Percentiles rank a stretch among this genome's conserved stretches.
Conservation (phyloP, 495 filamentous ascomycete species). For the Podospora sp. region DNA sequence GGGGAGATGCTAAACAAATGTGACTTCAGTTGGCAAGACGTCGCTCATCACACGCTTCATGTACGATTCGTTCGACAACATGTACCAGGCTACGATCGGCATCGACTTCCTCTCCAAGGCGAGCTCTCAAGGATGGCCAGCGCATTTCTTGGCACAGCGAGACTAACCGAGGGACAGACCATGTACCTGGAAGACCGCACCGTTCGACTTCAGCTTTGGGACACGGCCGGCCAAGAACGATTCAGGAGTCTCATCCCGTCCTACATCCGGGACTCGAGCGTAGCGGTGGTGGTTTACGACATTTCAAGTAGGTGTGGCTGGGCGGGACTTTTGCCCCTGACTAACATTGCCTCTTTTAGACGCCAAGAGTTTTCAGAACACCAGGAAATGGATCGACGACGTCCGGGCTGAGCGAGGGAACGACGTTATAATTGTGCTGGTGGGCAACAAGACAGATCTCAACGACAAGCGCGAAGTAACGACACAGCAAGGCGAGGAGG, state of each 20-base stretch:
- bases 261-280: constrained; percentile 95
- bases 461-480: constrained; percentile 98
- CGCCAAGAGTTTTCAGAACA: constrained; percentile 94
- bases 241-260: constrained; percentile 96
- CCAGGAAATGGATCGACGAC: constrained; percentile 98
- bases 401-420: constrained; percentile 94
- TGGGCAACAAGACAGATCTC: constrained; percentile 98
- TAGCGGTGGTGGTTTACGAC: constrained; percentile 98
- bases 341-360: constrained; percentile 43
- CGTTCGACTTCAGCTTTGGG: constrained; percentile 96
- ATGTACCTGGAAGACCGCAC: constrained; percentile 99
- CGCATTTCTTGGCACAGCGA: neutral
- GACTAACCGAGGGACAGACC: constrained; percentile 60
- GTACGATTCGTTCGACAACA: constrained; percentile 99
- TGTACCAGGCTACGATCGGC: constrained; percentile 98
- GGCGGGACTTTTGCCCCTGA: neutral
- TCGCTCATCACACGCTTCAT: constrained; percentile 99
- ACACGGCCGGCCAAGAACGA: constrained; percentile 95
- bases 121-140: constrained; percentile 27
- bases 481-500: constrained; percentile 90
- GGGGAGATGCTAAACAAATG: constrained; percentile 24
- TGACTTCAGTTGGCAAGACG: constrained; percentile 86
- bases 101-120: constrained; percentile 99
- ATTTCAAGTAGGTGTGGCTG: constrained; percentile 69
- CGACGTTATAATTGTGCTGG: constrained; percentile 97